A percentile compares a stretch with the other conserved stretches of the same genome.
Evolutionary conservation across 441 rosid species (phyloP).

Genomic region (Manihot esculenta): DNA sequence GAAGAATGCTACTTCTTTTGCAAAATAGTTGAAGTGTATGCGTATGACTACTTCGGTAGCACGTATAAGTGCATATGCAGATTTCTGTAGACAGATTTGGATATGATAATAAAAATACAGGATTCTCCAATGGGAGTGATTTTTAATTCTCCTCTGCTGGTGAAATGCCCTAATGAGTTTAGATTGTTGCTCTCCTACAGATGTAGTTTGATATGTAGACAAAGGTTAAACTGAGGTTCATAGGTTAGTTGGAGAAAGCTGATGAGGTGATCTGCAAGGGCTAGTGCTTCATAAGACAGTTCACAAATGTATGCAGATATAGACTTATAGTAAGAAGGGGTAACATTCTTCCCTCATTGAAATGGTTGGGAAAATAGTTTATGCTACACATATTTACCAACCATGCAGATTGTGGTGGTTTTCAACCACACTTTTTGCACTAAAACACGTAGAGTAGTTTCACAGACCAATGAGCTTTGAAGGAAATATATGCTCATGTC

Average conservation of each 20-base stretch:
- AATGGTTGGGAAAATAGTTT: not conserved
- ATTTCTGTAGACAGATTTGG: too few relatives aligned
- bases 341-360: not conserved
- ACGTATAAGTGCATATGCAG: too few relatives aligned
- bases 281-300: not conserved
- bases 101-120: too few relatives aligned
- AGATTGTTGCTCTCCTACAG: too few relatives aligned
- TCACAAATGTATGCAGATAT: not conserved
- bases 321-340: not conserved
- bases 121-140: too few relatives aligned
- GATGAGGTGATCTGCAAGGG: not conserved
- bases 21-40: too few relatives aligned
- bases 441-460: not conserved
- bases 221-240: too few relatives aligned
- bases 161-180: not conserved
- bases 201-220: too few relatives aligned
- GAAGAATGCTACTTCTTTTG: too few relatives aligned
- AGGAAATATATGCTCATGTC: not conserved
- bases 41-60: too few relatives aligned
- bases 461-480: not conserved
- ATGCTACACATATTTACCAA: not conserved
- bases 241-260: not conserved
- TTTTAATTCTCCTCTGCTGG: not conserved
- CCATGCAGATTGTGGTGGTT: not conserved
- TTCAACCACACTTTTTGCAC: not conserved